phyloP scores from a whole-genome alignment of 164 flowering plant species.

The Buxus sempervirens region DNA sequence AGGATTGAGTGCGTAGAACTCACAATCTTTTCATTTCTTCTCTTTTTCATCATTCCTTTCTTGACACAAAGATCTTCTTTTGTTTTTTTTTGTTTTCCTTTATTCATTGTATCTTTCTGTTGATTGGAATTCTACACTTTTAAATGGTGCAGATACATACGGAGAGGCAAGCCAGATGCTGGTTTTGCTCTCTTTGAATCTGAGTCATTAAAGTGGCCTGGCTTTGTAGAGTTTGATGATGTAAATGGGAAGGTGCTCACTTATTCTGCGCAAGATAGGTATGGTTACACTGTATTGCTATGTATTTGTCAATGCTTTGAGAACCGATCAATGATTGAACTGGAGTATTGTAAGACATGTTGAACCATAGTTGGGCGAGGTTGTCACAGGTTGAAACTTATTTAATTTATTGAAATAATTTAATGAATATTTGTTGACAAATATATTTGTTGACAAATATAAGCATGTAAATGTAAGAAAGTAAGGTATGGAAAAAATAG shows the following conservation, averaged over 20 bases:
- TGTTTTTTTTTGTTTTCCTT: neutral
- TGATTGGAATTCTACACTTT: neutral
- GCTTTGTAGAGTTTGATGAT: slow-evolving; percentile 99
- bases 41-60: too few relatives aligned
- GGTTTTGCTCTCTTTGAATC: slow-evolving; percentile 94
- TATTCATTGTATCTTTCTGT: neutral
- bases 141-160: slow-evolving; percentile 53
- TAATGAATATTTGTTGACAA: too few relatives aligned
- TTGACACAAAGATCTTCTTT: neutral
- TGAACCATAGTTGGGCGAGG: too few relatives aligned
- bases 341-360: too few relatives aligned
- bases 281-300: neutral
- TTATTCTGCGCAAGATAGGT: slow-evolving; percentile 92
- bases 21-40: too few relatives aligned
- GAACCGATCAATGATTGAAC: too few relatives aligned
- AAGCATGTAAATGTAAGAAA: too few relatives aligned
- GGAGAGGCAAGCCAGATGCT: slow-evolving; percentile 82
- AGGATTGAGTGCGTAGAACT: slow-evolving; percentile 73
- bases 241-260: slow-evolving; percentile 97
- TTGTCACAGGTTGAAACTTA: too few relatives aligned
- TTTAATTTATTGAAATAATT: too few relatives aligned
- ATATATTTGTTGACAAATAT: too few relatives aligned
- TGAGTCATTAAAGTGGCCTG: slow-evolving; percentile 96
- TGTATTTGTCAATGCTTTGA: too few relatives aligned
- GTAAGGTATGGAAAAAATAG: too few relatives aligned